Evolutionary conservation across 2,329 filamentous ascomycete genomes (phyloP).

Genomic region (Diplocarpon rosae): DNA sequence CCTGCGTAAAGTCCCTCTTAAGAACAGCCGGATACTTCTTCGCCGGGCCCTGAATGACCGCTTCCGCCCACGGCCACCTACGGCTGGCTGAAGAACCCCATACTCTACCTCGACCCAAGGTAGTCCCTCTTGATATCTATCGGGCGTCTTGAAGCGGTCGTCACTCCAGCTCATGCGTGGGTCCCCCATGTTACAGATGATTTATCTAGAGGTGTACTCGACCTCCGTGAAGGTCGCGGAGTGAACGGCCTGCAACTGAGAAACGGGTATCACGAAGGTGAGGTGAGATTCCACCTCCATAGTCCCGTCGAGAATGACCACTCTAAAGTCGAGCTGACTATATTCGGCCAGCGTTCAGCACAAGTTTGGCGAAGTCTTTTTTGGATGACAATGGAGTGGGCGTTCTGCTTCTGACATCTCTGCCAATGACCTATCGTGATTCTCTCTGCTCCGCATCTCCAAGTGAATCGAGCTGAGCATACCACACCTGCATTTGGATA

Average conservation of each 20-base stretch:
- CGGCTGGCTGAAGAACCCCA: slow-evolving; percentile 57
- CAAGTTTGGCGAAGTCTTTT: not conserved
- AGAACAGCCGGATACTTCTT: slow-evolving; percentile 53
- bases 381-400: not conserved
- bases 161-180: slow-evolving; percentile 57
- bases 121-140: slow-evolving; percentile 40
- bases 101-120: slow-evolving; percentile 50
- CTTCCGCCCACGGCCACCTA: slow-evolving; percentile 43
- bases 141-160: slow-evolving; percentile 55
- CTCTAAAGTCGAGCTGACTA: too few species aligned
- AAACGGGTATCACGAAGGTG: too few species aligned
- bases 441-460: not conserved
- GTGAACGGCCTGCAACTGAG: too few species aligned
- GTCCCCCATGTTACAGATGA: slow-evolving; percentile 57
- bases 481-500: not conserved
- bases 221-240: too few species aligned
- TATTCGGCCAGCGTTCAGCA: slow-evolving; percentile 1
- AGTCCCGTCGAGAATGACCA: too few species aligned
- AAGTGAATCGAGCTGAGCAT: not conserved
- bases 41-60: slow-evolving; percentile 45
- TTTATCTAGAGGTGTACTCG: slow-evolving; percentile 40
- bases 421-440: not conserved
- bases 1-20: slow-evolving; percentile 47
- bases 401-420: not conserved
- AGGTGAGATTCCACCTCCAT: too few species aligned